phyloP scores from a whole-genome alignment of 2,329 filamentous ascomycete species.

The Chaetomium sp. region DNA sequence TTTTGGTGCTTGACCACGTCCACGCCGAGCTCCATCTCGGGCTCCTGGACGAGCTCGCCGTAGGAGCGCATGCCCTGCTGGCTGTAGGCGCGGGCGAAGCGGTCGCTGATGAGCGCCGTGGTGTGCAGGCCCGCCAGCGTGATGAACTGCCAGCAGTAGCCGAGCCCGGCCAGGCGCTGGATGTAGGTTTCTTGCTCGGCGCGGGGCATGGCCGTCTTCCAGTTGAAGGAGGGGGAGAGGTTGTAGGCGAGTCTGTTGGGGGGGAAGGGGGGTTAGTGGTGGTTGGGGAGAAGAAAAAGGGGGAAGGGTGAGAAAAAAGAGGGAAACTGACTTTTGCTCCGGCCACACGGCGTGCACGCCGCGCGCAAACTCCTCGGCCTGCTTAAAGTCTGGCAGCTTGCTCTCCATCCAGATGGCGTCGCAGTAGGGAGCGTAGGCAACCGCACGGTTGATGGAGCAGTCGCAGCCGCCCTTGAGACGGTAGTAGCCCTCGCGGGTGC shows the following conservation, averaged over 20 bases:
- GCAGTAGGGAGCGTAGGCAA: slow-evolving; percentile 89
- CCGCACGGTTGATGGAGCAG: slow-evolving; percentile 85
- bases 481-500: slow-evolving; percentile 95
- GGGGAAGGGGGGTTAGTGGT: not conserved
- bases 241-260: slow-evolving; percentile 88
- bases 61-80: slow-evolving; percentile 91
- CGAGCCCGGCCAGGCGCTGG: slow-evolving; percentile 77
- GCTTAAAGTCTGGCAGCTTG: slow-evolving; percentile 87
- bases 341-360: slow-evolving; percentile 95
- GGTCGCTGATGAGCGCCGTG: slow-evolving; percentile 87
- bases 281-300: not conserved
- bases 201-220: slow-evolving; percentile 94
- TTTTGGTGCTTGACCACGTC: slow-evolving; percentile 99
- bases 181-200: slow-evolving; percentile 98
- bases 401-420: slow-evolving; percentile 99
- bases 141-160: slow-evolving; percentile 99
- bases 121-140: slow-evolving; percentile 97
- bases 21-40: slow-evolving; percentile 86
- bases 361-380: slow-evolving; percentile 89
- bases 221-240: slow-evolving; percentile 98
- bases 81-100: slow-evolving; percentile 81
- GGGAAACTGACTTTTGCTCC: slow-evolving; percentile 78
- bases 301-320: slow-evolving; percentile 5
- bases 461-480: slow-evolving; percentile 87
- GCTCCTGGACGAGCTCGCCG: slow-evolving; percentile 95